Evolutionary conservation across 805 yeast genomes (phyloP).

Genomic region (Ogataea methanolica): DNA sequence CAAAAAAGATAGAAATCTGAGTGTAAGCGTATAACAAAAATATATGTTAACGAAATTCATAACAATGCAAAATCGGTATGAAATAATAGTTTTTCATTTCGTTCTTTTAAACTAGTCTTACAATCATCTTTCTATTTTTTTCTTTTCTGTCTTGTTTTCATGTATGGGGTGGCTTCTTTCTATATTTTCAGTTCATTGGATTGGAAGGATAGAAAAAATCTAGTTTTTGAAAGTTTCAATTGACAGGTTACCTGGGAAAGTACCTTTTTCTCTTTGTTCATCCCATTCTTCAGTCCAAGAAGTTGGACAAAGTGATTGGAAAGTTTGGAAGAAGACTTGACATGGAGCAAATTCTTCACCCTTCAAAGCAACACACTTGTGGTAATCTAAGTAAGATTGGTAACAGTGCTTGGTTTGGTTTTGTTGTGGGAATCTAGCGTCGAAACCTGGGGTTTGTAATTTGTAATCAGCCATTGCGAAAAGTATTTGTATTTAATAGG

Average conservation of each 20-base stretch:
- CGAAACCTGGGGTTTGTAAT: conserved; percentile 68
- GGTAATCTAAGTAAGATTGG: conserved; percentile 97
- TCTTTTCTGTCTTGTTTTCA: no score
- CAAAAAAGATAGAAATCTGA: no score
- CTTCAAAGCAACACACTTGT: conserved; percentile 92
- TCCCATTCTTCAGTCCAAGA: conserved; percentile 88
- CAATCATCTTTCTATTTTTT: no score
- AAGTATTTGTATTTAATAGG: not conserved
- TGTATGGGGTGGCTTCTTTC: no score
- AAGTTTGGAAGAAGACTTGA: conserved; percentile 88
- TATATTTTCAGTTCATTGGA: not conserved
- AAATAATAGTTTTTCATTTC: no score
- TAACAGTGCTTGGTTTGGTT: conserved; percentile 99
- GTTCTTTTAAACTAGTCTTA: no score
- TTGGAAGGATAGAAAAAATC: not conserved
- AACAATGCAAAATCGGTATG: no score
- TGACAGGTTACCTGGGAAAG: conserved; percentile 36
- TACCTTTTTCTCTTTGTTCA: conserved; percentile 61
- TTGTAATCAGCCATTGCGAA: conserved; percentile 37
- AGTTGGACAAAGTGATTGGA: conserved; percentile 77
- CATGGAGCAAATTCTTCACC: conserved; percentile 99
- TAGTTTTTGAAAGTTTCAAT: conserved; percentile 28
- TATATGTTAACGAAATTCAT: no score
- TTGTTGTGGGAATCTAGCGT: conserved; percentile 93
- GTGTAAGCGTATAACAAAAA: no score